Percentiles rank a stretch among this genome's conserved stretches.
Conservation (phyloP, 2,329 filamentous ascomycete genomes). For the Macrophomina phaseolina region DNA sequence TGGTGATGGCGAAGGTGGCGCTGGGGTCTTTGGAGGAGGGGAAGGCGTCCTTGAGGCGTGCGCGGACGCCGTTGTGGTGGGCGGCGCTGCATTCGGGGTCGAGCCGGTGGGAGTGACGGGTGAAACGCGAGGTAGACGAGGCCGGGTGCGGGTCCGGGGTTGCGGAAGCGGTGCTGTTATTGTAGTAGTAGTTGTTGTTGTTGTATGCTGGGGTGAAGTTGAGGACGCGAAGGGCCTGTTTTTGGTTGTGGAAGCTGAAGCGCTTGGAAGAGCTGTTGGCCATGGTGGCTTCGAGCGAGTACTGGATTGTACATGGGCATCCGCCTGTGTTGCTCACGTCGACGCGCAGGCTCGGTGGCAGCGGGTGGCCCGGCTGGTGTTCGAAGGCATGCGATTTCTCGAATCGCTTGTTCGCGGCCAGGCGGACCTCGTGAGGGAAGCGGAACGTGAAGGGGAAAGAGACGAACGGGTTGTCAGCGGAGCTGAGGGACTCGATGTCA, state of each 20-base stretch:
- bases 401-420: not conserved
- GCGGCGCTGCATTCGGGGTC: conserved; percentile 22
- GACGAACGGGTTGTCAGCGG: conserved; percentile 2
- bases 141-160: conserved; percentile 5
- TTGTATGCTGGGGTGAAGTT: not conserved
- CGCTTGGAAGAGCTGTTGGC: conserved; percentile 28
- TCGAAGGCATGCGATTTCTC: conserved; percentile 30
- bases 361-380: conserved; percentile 28
- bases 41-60: conserved; percentile 28
- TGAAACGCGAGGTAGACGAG: conserved; percentile 30
- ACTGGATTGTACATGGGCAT: conserved; percentile 30
- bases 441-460: conserved; percentile 36
- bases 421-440: conserved; percentile 33
- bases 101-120: conserved; percentile 29
- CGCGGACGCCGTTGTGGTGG: conserved; percentile 24
- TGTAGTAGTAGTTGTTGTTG: conserved; percentile 29
- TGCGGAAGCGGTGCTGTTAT: not conserved
- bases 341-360: conserved; percentile 34
- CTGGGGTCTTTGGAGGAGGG: conserved; percentile 27
- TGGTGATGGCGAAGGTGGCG: conserved; percentile 31
- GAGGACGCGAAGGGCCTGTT: conserved; percentile 32
- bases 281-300: conserved; percentile 33
- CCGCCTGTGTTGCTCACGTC: conserved; percentile 26
- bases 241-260: conserved; percentile 31
- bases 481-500: not conserved